Evolutionary conservation across 2,329 filamentous ascomycete species (phyloP), one percentile per base, ranked within the genome.

Genomic region (Colletotrichum sp.): DNA sequence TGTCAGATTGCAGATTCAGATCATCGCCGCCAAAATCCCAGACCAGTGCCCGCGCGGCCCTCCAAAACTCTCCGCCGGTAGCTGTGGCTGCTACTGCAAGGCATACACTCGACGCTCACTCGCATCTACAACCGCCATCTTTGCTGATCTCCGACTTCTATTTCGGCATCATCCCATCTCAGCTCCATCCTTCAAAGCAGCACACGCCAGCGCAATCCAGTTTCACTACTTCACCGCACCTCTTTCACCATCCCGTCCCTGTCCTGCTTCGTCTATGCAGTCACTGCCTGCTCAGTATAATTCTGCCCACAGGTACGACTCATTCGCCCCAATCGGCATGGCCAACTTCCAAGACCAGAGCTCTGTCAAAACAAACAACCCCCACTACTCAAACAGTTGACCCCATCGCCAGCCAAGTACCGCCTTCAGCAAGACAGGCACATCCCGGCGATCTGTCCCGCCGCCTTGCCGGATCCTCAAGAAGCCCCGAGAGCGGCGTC

Each of bases 401-500:
- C 64, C 13, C 57, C 70, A 59, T 64, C 32, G 15, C 30, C 26
- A n/a, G n/a, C 68, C 72, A 44, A 49, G 69, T 55, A 57, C 15
- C 69, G 28, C 39, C 63, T 49, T 32, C 5, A 12, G 13, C 15
- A 26, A 63, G 30, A 49, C 73, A 72, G 63, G 55, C 63, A 44
- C 49, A 75, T 63, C 69, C 72, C 69, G 18, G 69, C 21, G 68
- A 64, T 62, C 63, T 21, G n/a, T 49, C 69, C 69, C 30, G 63
- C 39, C 69, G 16, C 28, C 71, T 63, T 57, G 55, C 63, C 55
- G 55, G 32, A 62, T 55, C 16, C 63, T 68, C 10, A 55, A 68
- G 69, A 63, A 57, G 62, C 57, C 36, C 73, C 63, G 73, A 72
- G 73, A 64, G 69, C 72, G 64, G 63, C 62, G 65, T 26, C 44